Evolutionary conservation across 164 flowering plant species (phyloP).

Genomic region (Piper betle): DNA sequence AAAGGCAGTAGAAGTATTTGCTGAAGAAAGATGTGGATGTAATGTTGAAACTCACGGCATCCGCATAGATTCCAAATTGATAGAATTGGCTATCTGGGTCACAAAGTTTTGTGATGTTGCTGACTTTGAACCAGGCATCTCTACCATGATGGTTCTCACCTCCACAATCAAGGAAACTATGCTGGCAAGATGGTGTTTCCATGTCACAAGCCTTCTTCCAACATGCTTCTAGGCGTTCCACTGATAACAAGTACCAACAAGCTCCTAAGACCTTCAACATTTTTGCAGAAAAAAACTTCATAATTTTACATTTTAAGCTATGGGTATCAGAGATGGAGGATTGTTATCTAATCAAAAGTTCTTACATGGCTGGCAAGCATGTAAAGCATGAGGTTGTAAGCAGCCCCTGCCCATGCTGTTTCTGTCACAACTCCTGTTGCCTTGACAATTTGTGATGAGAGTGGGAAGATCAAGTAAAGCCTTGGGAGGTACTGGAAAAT

Average conservation of each 20-base stretch:
- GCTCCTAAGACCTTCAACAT: constrained; percentile 45
- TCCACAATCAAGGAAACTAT: constrained; percentile 31
- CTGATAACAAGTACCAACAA: constrained; percentile 58
- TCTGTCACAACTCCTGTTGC: constrained; percentile 56
- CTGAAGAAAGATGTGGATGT: constrained; percentile 28
- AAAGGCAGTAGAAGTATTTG: constrained; percentile 68
- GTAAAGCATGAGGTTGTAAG: constrained; percentile 65
- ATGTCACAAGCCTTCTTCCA: constrained; percentile 41
- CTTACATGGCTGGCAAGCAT: constrained; percentile 90
- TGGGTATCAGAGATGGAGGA: not conserved
- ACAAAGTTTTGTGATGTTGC: constrained; percentile 41
- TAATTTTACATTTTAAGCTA: not conserved
- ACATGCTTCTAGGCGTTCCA: constrained; percentile 51
- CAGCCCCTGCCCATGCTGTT: constrained; percentile 92
- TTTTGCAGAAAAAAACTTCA: not conserved
- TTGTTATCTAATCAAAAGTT: too few relatives aligned
- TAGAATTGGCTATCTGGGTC: constrained; percentile 21
- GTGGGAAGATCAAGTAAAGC: constrained; percentile 55
- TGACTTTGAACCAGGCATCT: constrained; percentile 33
- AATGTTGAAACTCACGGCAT: constrained; percentile 33
- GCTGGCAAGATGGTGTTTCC: constrained; percentile 18
- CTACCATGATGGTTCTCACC: constrained; percentile 7
- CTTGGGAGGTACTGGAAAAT: constrained; percentile 60
- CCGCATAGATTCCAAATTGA: constrained; percentile 49
- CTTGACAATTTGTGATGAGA: constrained; percentile 50